Evolutionary conservation across 2,329 filamentous ascomycete genomes (phyloP).

Genomic region (Claviceps africana): DNA sequence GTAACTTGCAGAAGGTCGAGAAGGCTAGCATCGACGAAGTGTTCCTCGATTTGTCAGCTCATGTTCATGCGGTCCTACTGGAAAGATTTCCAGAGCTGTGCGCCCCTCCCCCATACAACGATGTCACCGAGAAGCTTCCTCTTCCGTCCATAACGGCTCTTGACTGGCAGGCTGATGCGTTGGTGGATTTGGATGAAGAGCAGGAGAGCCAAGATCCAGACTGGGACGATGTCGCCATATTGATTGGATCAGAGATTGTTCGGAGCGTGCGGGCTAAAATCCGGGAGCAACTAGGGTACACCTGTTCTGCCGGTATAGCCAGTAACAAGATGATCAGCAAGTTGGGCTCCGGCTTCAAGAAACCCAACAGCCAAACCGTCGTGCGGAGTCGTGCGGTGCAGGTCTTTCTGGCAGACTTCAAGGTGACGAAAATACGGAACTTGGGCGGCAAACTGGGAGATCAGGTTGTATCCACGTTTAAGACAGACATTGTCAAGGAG

Average conservation of each 20-base stretch:
- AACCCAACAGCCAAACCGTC: constrained; percentile 90
- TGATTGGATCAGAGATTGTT: constrained; percentile 81
- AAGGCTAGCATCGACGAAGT: constrained; percentile 95
- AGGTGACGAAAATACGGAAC: constrained; percentile 89
- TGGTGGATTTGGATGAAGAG: constrained; percentile 64
- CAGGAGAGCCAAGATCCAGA: constrained; percentile 72
- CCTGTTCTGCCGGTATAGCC: constrained; percentile 79
- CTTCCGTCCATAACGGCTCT: constrained; percentile 54
- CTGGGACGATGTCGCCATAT: constrained; percentile 87
- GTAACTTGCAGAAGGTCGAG: constrained; percentile 59
- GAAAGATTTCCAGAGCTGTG: constrained; percentile 61
- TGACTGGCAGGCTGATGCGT: constrained; percentile 72
- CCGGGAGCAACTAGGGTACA: constrained; percentile 62
- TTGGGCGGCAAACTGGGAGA: constrained; percentile 92
- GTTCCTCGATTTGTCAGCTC: constrained; percentile 78
- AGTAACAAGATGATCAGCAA: constrained; percentile 94
- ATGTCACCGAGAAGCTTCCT: constrained; percentile 57
- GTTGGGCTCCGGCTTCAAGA: constrained; percentile 78
- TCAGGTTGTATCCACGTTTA: constrained; percentile 66
- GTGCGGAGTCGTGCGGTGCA: constrained; percentile 71
- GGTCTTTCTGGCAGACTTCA: constrained; percentile 69
- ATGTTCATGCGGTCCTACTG: constrained; percentile 63
- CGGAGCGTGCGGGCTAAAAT: constrained; percentile 58
- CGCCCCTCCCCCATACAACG: constrained; percentile 54
- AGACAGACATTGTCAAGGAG: constrained; percentile 65